Base-by-base conservation (phyloP, 1,284 basidiomycete genomes). In the Pholiota adiposa region DNA sequence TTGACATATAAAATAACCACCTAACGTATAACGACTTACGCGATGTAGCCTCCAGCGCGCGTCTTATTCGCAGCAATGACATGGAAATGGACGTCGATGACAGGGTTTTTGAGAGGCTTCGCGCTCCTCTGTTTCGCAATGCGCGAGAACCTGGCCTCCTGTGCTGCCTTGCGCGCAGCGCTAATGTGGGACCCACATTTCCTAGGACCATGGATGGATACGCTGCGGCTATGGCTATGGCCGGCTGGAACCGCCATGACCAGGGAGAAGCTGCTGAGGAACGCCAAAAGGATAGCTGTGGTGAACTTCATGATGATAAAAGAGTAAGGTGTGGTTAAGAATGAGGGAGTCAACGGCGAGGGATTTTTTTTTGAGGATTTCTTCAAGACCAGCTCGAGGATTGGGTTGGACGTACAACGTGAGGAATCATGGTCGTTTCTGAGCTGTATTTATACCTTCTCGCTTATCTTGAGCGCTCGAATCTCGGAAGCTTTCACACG, bases 41-140 rank as follows among this genome's bases (percentile, higher is more conserved):
- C 60, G 18, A 70, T 52, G 51, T 53, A 62, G n/a, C 69, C 69
- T 11, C 63, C 65, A 11, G 58, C 52, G 21, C 61, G 31, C 0
- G 63, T 66, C n/a, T 56, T 27, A 51, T 67, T 65, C 0, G 65
- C 65, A 0, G 59, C 56, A 7, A 70, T 52, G 16, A 70, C 60
- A 53, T 69, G 63, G 54, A 66, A 70, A 34, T 68, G 60, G 8
- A 69, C 65, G n/a, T 65, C 50, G 25, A 68, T 49, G 16, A 43
- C 18, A 3, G 53, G 29, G 36, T 53, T 31, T 3, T 53, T 18
- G 4, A 23, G n/a, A 27, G 40, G 18, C 31, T 54, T 46, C 12
- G 53, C 40, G 27, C 29, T 46, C 11, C 25, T 27, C 11, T 44
- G 27, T 11, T 46, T 44, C 4, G 14, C 18, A 2, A 27, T 8